phyloP scores from a whole-genome alignment of 768 basidiomycete species.

The Tulasnella sp. region DNA sequence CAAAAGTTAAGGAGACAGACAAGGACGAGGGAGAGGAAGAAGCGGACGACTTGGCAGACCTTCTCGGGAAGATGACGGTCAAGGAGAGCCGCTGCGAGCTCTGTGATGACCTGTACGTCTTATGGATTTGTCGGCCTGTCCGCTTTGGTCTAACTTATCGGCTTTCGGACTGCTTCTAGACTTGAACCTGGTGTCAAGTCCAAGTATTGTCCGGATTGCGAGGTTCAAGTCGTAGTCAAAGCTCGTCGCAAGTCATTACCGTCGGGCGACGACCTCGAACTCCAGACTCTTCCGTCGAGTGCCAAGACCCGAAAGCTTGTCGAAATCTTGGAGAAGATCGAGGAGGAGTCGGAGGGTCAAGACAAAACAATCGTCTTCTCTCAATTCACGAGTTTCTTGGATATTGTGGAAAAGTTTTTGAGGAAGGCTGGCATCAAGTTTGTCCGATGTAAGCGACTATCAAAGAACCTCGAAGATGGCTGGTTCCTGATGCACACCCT shows the following conservation, averaged over 20 bases:
- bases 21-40: conserved; percentile 60
- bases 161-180: background rate
- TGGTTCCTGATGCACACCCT: background rate
- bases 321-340: conserved; percentile 67
- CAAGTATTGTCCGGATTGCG: conserved; percentile 64
- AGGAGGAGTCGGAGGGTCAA: conserved; percentile 38
- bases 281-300: conserved; percentile 66
- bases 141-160: background rate
- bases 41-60: conserved; percentile 71
- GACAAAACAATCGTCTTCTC: conserved; percentile 98
- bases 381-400: conserved; percentile 85
- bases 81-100: conserved; percentile 70
- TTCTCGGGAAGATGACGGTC: conserved; percentile 73
- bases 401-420: conserved; percentile 86
- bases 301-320: conserved; percentile 88
- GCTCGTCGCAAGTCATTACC: conserved; percentile 49
- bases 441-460: conserved; percentile 74
- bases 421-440: conserved; percentile 65
- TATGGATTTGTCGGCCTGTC: background rate
- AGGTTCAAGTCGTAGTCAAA: conserved; percentile 52
- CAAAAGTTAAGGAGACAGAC: conserved; percentile 53
- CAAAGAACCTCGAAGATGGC: background rate
- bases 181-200: conserved; percentile 39
- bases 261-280: conserved; percentile 32
- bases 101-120: conserved; percentile 48